Evolutionary conservation across 2,329 filamentous ascomycete genomes (phyloP).

Genomic region (Cladobotryum protrusum): DNA sequence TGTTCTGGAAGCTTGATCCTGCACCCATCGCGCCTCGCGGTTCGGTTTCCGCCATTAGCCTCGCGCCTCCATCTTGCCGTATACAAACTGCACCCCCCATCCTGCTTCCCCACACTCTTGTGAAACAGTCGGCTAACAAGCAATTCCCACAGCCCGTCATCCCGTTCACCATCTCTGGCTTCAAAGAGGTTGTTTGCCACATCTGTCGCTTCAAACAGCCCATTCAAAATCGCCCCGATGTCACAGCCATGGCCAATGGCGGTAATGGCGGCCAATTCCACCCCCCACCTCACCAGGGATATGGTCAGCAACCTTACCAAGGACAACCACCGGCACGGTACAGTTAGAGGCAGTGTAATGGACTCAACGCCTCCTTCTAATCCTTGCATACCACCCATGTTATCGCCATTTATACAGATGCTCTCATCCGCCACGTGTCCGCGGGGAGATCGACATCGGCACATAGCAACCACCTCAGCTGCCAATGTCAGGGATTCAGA

Average conservation of each 20-base stretch:
- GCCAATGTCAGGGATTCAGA: background rate
- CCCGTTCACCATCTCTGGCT: slow-evolving; percentile 61
- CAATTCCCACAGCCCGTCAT: slow-evolving; percentile 54
- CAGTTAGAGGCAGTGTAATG: background rate
- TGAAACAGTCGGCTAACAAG: slow-evolving; percentile 14
- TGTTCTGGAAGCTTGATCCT: background rate
- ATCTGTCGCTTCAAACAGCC: slow-evolving; percentile 73
- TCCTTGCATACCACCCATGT: too few species aligned
- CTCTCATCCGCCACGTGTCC: too few species aligned
- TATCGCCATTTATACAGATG: too few species aligned
- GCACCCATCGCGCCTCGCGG: background rate
- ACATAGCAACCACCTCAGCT: background rate
- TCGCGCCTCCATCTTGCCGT: slow-evolving; percentile 56
- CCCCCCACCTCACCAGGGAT: slow-evolving; percentile 20
- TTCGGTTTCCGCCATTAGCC: background rate
- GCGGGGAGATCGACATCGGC: background rate
- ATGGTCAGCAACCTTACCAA: slow-evolving; percentile 4
- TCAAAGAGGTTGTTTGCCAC: slow-evolving; percentile 64
- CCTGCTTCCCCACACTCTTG: background rate
- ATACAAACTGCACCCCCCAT: slow-evolving; percentile 42
- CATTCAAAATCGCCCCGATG: slow-evolving; percentile 50
- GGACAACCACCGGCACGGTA: slow-evolving; percentile 6
- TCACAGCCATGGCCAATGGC: slow-evolving; percentile 45
- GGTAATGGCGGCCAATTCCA: slow-evolving; percentile 25
- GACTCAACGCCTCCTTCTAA: background rate